A percentile compares a stretch with the other conserved stretches of the same genome.
Conservation (phyloP, 495 filamentous ascomycete genomes). For the Viridothelium virens region DNA sequence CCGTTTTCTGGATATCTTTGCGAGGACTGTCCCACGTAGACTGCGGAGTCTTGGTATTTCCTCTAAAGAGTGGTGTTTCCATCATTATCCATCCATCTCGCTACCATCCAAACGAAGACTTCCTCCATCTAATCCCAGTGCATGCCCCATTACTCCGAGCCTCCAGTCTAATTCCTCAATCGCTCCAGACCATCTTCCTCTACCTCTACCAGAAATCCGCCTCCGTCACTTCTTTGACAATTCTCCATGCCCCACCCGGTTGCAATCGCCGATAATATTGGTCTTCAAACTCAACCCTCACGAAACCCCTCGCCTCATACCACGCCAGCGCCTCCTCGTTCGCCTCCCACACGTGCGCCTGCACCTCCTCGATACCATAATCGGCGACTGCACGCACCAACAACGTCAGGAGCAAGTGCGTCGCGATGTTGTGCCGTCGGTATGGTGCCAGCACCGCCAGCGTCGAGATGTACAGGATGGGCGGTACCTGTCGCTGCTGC, state of each 20-base stretch:
- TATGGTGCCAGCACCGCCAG: conserved; percentile 77
- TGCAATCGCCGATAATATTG: conserved; percentile 81
- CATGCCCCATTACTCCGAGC: conserved; percentile 59
- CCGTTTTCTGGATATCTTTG: not conserved
- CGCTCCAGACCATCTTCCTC: conserved; percentile 55
- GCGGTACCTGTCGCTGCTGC: conserved; percentile 4
- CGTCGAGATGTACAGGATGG: conserved; percentile 78
- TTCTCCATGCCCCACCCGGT: conserved; percentile 70
- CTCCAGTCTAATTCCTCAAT: conserved; percentile 66
- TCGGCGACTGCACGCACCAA: conserved; percentile 32
- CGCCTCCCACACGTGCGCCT: conserved; percentile 90
- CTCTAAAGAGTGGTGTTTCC: too few relatives aligned
- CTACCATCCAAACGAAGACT: not conserved
- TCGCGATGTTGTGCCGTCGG: conserved; percentile 68
- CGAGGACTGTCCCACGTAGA: too few relatives aligned
- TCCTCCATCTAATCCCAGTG: not conserved
- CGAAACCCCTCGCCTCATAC: conserved; percentile 79
- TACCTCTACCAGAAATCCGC: conserved; percentile 26
- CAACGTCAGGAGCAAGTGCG: conserved; percentile 58
- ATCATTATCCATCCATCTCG: not conserved
- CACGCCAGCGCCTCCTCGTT: conserved; percentile 80
- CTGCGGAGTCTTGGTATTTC: too few relatives aligned
- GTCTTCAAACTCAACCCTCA: conserved; percentile 45
- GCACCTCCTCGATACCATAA: conserved; percentile 51
- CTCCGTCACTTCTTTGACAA: conserved; percentile 46